Conservation (phyloP, 352 stramenopile genomes). For the Phytophthora quininea region DNA sequence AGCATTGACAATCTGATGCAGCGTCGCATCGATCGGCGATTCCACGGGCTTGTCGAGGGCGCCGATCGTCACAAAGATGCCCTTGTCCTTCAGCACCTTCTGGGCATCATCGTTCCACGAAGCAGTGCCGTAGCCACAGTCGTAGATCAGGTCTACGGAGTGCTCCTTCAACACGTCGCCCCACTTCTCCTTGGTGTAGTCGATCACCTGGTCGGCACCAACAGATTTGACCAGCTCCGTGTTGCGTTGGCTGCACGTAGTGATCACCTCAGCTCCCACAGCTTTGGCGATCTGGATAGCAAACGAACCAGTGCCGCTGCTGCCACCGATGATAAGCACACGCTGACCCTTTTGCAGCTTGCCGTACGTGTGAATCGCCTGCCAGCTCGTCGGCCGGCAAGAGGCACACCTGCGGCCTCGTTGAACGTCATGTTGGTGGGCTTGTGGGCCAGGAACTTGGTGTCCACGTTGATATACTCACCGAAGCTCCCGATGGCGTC, state of each 20-base stretch:
- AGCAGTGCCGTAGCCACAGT: conserved; percentile 25
- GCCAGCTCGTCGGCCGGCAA: conserved; percentile 35
- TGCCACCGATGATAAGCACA: conserved; percentile 63
- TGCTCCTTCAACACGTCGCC: conserved; percentile 32
- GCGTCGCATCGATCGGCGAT: conserved; percentile 52
- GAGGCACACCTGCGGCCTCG: conserved; percentile 28
- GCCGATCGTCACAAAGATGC: conserved; percentile 40
- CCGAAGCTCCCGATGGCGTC: conserved; percentile 22
- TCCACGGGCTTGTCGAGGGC: conserved; percentile 37
- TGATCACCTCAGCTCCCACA: conserved; percentile 32
- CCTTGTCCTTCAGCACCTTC: conserved; percentile 37
- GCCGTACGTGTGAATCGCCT: conserved; percentile 30
- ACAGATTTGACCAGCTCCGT: conserved; percentile 44
- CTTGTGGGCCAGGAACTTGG: conserved; percentile 34
- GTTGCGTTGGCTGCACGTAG: conserved; percentile 49
- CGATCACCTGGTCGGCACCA: conserved; percentile 55
- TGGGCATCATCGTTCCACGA: conserved; percentile 29
- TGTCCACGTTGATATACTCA: conserved; percentile 38
- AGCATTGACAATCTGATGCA: conserved; percentile 12
- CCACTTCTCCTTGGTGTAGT: conserved; percentile 62
- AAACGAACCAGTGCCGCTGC: conserved; percentile 62
- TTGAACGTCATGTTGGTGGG: conserved; percentile 38
- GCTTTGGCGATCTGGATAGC: conserved; percentile 66
- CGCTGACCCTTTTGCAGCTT: conserved; percentile 33
- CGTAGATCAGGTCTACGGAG: conserved; percentile 45